phyloP scores from a whole-genome alignment of 164 flowering plant genomes.

The Umbilicus rupestris region DNA sequence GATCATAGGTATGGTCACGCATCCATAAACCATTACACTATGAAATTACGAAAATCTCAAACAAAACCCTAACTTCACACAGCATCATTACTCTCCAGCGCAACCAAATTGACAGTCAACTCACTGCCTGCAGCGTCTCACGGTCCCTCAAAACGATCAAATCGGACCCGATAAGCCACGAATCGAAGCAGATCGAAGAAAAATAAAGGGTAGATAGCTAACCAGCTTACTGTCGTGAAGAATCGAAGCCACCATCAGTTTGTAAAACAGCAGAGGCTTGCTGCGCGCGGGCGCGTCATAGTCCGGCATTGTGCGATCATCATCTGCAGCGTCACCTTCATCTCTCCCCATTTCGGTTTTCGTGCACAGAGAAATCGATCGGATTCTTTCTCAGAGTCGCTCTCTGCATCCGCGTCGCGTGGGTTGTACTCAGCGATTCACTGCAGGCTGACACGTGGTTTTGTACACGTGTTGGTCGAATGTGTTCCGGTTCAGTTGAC shows the following conservation, averaged over 20 bases:
- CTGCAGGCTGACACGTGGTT: background rate
- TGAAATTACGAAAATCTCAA: too few relatives aligned
- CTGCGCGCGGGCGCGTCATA: background rate
- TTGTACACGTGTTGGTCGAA: background rate
- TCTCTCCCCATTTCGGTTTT: background rate
- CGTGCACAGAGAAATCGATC: background rate
- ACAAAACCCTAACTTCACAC: too few relatives aligned
- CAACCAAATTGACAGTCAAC: background rate
- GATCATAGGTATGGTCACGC: too few relatives aligned
- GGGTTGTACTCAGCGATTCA: background rate
- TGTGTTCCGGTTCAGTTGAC: too few relatives aligned
- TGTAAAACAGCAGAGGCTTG: slow-evolving; percentile 1
- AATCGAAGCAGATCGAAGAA: background rate
- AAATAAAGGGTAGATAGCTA: background rate
- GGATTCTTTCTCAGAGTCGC: background rate
- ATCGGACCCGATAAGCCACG: background rate
- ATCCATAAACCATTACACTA: too few relatives aligned
- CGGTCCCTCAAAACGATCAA: background rate
- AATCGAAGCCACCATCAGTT: slow-evolving; percentile 2
- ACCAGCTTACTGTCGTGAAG: background rate
- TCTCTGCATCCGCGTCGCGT: too few relatives aligned
- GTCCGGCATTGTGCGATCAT: background rate
- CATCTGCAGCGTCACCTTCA: background rate
- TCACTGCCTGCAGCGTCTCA: background rate
- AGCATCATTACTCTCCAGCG: too few relatives aligned